Evolutionary conservation across 257 asterid genomes (phyloP), one percentile per base, ranked within the genome.

Genomic region (Haberlea rhodopensis): DNA sequence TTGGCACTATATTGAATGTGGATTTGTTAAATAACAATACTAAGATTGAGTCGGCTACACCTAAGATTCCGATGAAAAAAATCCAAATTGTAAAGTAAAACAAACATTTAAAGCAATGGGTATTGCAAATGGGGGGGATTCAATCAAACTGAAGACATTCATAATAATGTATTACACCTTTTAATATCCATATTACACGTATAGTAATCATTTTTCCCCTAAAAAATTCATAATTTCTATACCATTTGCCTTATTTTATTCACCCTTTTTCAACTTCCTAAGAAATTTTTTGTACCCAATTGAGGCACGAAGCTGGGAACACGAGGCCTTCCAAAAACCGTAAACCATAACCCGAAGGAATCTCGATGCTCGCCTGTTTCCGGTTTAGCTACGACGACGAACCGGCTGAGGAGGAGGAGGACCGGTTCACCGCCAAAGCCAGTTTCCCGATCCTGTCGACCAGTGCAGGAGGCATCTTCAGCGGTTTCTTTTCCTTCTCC

Each of bases 341-440:
- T 62, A 56, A 32, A 32, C 28, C 28, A 27, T 45, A 26, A 31
- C 37, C 43, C 23, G 45, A 68, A 77, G 78, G 83, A 80, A 85
- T 78, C 86, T 78, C 86, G 82, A 78, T 62, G 71, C 70, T 67
- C 60, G 88, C 83, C 71, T 81, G 60, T 62, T 51, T 54, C 76
- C 76, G 29, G 69, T 37, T 53, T 37, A 57, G 53, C 74, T 77
- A 71, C 1, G 68, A 69, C 5, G 75, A 62, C 29, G 81, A 68
- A 43, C 46, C n/a, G 0, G 73, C 60, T 9, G 78, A 72, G 5
- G 81, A 74, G 11, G 77, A 80, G 1, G 88, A 79, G 25, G 80
- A 76, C 80, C 88, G 84, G 77, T 85, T 69, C 5, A 92, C 99
- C 63, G 97, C 75, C 66, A 87, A 92, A 4, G 95, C 96, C 82